A percentile compares a stretch with the other conserved stretches of the same genome.
Conservation (phyloP, 176 grass and related monocot genomes). For the Microstegium vimineum region DNA sequence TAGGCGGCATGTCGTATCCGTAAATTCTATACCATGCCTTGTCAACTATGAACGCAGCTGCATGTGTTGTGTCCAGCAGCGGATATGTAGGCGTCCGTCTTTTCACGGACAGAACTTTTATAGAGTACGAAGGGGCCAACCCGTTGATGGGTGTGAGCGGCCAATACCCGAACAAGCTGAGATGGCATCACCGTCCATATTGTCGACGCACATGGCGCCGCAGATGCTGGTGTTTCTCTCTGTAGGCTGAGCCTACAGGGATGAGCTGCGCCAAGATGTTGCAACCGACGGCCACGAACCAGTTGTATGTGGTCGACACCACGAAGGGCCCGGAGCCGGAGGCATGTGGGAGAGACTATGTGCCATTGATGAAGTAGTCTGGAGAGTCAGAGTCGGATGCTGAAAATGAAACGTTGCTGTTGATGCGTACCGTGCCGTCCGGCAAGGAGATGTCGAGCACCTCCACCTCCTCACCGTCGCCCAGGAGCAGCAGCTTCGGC, state of each 20-base stretch:
- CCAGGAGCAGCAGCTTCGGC: neutral
- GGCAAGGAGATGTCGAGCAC: slow-evolving; percentile 24
- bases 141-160: neutral
- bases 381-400: too few relatives aligned
- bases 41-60: too few relatives aligned
- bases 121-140: too few relatives aligned
- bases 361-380: neutral
- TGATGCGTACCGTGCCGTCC: slow-evolving; percentile 4
- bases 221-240: neutral
- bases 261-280: neutral
- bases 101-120: too few relatives aligned
- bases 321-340: neutral
- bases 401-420: too few relatives aligned
- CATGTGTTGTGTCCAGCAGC: too few relatives aligned
- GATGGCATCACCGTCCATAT: too few relatives aligned
- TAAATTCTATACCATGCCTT: too few relatives aligned
- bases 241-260: too few relatives aligned
- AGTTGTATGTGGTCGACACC: neutral
- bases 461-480: neutral
- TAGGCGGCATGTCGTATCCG: too few relatives aligned
- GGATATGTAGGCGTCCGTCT: too few relatives aligned
- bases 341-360: neutral
- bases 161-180: neutral
- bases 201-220: neutral
- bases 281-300: slow-evolving; percentile 12